Evolutionary conservation across 768 basidiomycete species (phyloP).

Genomic region (Kwoniella heveanensis): DNA sequence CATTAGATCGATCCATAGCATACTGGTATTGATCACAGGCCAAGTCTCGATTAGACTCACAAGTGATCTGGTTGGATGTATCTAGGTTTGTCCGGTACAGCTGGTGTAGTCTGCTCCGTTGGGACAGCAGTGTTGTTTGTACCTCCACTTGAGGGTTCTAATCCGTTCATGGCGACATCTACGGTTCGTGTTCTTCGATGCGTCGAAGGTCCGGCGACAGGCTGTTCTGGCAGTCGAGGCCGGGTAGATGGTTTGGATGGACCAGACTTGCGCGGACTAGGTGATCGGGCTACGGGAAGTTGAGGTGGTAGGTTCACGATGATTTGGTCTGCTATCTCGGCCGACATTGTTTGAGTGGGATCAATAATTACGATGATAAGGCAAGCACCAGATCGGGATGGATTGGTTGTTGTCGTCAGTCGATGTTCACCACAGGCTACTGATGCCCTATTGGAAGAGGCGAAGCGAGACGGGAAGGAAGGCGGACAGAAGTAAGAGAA

Average conservation of each 20-base stretch:
- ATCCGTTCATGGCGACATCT: constrained; percentile 4
- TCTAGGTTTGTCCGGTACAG: constrained; percentile 6
- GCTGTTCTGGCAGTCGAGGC: neutral
- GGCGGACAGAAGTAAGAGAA: neutral
- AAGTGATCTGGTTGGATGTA: constrained; percentile 44
- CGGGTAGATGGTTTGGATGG: neutral
- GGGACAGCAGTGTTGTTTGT: neutral
- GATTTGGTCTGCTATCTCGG: constrained; percentile 15
- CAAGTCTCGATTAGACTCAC: constrained; percentile 22
- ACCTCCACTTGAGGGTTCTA: neutral
- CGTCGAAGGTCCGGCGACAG: constrained; percentile 12
- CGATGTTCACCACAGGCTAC: neutral
- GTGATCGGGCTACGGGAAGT: neutral
- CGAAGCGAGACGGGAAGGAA: neutral
- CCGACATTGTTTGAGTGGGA: constrained; percentile 16
- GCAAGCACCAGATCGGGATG: too few relatives aligned
- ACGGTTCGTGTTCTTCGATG: neutral
- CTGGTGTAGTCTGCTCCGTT: neutral
- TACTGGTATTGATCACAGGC: neutral
- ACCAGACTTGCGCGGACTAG: neutral
- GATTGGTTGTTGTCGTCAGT: too few relatives aligned
- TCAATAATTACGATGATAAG: neutral
- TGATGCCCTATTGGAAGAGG: neutral
- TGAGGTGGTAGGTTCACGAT: constrained; percentile 9
- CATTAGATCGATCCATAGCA: neutral